Conservation (phyloP, 75 land plant genomes). For the Cupressus sempervirens region DNA sequence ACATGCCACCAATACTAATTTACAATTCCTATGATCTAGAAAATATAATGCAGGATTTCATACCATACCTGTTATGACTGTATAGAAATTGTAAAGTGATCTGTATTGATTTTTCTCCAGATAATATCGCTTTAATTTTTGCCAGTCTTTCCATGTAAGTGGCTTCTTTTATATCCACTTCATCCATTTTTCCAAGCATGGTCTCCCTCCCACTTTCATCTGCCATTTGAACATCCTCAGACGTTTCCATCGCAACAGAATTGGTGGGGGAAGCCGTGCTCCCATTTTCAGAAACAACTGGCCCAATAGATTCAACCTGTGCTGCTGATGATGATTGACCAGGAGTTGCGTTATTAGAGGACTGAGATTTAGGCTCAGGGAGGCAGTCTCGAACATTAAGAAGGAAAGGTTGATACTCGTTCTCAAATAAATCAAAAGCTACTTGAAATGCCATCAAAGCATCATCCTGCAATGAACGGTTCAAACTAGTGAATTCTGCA, state of each 20-base stretch:
- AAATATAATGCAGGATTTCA: background rate
- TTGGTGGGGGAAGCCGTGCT: conserved; percentile 10
- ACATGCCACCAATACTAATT: no score
- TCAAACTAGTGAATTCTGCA: background rate
- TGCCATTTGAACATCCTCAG: conserved; percentile 51
- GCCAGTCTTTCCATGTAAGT: conserved; percentile 63
- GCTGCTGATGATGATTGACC: conserved; percentile 12
- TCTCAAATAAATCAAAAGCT: conserved; percentile 93
- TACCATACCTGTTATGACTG: conserved; percentile 88
- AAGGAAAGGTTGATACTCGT: conserved; percentile 87
- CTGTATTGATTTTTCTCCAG: conserved; percentile 93
- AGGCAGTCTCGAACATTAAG: conserved; percentile 75
- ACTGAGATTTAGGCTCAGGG: conserved; percentile 36
- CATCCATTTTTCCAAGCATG: conserved; percentile 10
- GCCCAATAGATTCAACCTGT: conserved; percentile 11
- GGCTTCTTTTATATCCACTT: conserved; percentile 34
- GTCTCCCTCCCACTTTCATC: conserved; percentile 22
- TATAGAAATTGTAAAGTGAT: conserved; percentile 88
- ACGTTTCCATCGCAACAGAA: conserved; percentile 28
- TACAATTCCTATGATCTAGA: no score
- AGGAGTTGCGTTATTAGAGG: conserved; percentile 8
- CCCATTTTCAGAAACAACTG: conserved; percentile 32
- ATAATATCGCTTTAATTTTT: conserved; percentile 72
- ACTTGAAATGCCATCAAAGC: conserved; percentile 90
- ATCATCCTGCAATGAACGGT: conserved; percentile 46